A percentile compares a stretch with the other conserved stretches of the same genome.
Conservation (phyloP, 495 filamentous ascomycete species). For the Talaromyces wortmannii region DNA sequence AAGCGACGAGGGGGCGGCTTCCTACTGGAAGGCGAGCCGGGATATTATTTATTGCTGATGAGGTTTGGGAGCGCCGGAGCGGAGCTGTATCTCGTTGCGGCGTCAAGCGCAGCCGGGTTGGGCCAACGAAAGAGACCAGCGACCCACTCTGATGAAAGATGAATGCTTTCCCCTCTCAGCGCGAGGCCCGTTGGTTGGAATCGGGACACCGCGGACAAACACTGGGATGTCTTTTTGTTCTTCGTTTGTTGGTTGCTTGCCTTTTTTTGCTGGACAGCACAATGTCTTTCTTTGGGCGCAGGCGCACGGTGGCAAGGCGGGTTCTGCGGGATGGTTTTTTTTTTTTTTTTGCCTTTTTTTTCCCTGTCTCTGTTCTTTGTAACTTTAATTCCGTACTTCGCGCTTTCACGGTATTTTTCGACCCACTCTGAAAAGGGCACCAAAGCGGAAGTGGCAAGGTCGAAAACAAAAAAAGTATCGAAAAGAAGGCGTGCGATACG, state of each 20-base stretch:
- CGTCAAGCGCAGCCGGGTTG: conserved; percentile 2
- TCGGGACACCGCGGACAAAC: no score
- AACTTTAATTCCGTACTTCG: no score
- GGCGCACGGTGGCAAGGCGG: no score
- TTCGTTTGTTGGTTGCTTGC: no score
- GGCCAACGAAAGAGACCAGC: neutral
- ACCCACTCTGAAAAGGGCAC: neutral
- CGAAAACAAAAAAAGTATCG: conserved; percentile 10
- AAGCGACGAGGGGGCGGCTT: conserved; percentile 8
- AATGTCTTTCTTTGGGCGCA: neutral
- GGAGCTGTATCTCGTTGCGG: conserved; percentile 2
- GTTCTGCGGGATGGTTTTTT: no score
- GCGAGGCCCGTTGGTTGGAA: neutral
- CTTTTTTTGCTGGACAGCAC: neutral
- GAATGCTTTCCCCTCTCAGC: neutral
- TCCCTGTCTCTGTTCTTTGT: no score
- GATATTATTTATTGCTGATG: conserved; percentile 1
- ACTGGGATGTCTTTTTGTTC: no score
- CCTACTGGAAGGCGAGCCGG: neutral
- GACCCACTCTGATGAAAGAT: conserved; percentile 1
- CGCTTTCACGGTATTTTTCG: neutral
- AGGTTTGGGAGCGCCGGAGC: neutral
- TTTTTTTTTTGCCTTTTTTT: neutral
- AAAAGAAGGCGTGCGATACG: conserved; percentile 7
- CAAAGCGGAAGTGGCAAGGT: conserved; percentile 12